Evolutionary conservation across 2,329 filamentous ascomycete genomes (phyloP).

Genomic region (Hypocrella siamensis): DNA sequence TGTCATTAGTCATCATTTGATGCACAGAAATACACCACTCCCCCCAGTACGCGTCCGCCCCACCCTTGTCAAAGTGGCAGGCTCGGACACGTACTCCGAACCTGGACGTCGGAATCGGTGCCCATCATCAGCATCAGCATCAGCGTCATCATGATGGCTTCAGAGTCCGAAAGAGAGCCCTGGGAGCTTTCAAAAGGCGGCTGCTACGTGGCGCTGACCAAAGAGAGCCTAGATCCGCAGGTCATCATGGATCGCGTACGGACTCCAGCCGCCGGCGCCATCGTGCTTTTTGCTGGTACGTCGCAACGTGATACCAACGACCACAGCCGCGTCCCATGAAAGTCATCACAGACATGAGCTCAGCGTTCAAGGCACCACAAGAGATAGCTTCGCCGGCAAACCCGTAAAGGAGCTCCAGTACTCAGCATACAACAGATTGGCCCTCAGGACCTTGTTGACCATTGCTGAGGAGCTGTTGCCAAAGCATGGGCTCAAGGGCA

Average conservation of each 20-base stretch:
- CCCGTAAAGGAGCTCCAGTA: slow-evolving; percentile 64
- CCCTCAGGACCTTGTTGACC: slow-evolving; percentile 49
- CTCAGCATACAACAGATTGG: slow-evolving; percentile 55
- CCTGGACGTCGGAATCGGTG: too few species aligned
- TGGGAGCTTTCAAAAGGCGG: slow-evolving; percentile 29
- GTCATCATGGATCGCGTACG: slow-evolving; percentile 50
- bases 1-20: too few species aligned
- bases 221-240: slow-evolving; percentile 40
- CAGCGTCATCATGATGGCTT: too few species aligned
- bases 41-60: too few species aligned
- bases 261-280: slow-evolving; percentile 57
- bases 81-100: too few species aligned
- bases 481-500: slow-evolving; percentile 51
- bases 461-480: slow-evolving; percentile 43
- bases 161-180: slow-evolving; percentile 7
- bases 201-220: slow-evolving; percentile 55
- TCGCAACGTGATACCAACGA: slow-evolving; percentile 6
- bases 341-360: too few species aligned
- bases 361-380: slow-evolving; percentile 47
- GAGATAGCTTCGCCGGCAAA: slow-evolving; percentile 56
- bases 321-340: too few species aligned
- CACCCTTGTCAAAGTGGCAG: too few species aligned
- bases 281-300: slow-evolving; percentile 60
- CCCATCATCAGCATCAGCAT: too few species aligned
- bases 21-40: too few species aligned